Evolutionary conservation across 139 green algal genomes (phyloP).

Genomic region (Zygnema cylindricum): DNA sequence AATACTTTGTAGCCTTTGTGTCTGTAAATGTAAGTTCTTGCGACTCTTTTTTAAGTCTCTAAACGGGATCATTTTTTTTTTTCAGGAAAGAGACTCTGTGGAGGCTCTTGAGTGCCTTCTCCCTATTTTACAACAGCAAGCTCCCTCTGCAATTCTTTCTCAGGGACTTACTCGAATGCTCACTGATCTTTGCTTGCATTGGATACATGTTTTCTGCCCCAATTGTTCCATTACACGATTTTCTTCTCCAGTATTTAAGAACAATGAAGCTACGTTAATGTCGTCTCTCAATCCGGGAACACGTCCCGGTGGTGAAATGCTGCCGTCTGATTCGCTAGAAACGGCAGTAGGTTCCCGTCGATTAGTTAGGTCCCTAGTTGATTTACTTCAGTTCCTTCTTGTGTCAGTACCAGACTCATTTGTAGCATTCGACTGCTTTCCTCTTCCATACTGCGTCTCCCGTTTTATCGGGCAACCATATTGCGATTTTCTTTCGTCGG

Average conservation of each 20-base stretch:
- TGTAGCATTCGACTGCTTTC: slow-evolving; percentile 46
- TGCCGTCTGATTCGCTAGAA: background rate
- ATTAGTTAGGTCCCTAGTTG: background rate
- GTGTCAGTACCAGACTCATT: slow-evolving; percentile 44
- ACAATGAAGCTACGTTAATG: background rate
- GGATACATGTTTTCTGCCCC: background rate
- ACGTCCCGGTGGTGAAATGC: background rate
- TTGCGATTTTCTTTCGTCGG: background rate
- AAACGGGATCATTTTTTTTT: no score
- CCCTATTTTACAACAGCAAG: slow-evolving; percentile 32
- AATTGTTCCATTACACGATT: background rate
- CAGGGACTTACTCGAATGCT: slow-evolving; percentile 6
- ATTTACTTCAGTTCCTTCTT: slow-evolving; percentile 37
- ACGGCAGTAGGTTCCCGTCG: background rate
- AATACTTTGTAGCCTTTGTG: no score
- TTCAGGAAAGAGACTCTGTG: slow-evolving; percentile 13
- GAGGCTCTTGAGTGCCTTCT: slow-evolving; percentile 28
- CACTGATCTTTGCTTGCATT: background rate
- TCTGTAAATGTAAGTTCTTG: no score
- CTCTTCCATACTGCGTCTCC: slow-evolving; percentile 17
- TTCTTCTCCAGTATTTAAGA: background rate
- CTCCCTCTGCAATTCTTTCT: background rate
- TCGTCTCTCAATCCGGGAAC: background rate
- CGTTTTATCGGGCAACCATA: background rate
- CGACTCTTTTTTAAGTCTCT: no score